phyloP scores from a whole-genome alignment of 192 early-diverging fungal genomes.

The Neocallimastix lanati region DNA sequence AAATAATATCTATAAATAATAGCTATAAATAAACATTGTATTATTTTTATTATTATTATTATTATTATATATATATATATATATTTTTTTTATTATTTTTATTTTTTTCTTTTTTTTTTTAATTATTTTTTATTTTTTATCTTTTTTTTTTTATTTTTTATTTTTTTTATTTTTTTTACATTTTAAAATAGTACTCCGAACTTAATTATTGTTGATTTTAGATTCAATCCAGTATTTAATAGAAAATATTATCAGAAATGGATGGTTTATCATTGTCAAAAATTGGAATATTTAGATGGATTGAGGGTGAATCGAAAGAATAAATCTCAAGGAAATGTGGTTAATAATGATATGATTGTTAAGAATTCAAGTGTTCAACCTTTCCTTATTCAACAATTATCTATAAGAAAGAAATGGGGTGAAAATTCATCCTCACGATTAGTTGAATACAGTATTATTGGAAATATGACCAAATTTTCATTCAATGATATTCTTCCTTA shows the following conservation, averaged over 20 bases:
- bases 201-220: not conserved
- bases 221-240: not conserved
- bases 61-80: too few relatives aligned
- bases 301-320: not conserved
- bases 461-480: not conserved
- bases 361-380: not conserved
- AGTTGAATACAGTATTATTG: not conserved
- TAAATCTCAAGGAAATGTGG: not conserved
- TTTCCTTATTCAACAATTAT: not conserved
- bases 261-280: not conserved
- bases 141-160: too few relatives aligned
- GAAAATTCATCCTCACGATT: not conserved
- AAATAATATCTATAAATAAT: not conserved
- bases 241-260: not conserved
- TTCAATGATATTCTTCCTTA: not conserved
- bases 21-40: too few relatives aligned
- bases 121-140: too few relatives aligned
- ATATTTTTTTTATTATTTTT: too few relatives aligned
- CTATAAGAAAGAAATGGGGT: not conserved
- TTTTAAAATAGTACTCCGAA: not conserved
- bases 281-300: not conserved
- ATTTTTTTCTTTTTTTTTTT: too few relatives aligned
- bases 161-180: too few relatives aligned
- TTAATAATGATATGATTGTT: not conserved
- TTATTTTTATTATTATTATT: too few relatives aligned